Conservation (phyloP, 257 asterid species). For the Scutellaria minor region DNA sequence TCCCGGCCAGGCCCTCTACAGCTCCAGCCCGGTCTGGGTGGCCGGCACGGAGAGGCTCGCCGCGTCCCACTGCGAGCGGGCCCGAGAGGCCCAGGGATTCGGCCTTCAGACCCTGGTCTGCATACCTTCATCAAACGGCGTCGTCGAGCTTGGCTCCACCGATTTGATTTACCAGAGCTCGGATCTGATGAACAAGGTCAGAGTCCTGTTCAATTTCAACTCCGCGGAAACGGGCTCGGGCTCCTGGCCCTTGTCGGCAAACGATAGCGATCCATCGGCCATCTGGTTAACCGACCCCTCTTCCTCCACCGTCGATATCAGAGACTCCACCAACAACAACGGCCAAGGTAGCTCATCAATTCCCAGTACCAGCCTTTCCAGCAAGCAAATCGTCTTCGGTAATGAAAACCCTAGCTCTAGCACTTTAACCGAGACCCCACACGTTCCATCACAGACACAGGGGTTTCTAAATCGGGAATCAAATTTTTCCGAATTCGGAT, state of each 20-base stretch:
- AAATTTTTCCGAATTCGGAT: slow-evolving; percentile 58
- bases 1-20: slow-evolving; percentile 82
- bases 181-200: slow-evolving; percentile 80
- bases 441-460: slow-evolving; percentile 39
- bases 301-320: slow-evolving; percentile 43
- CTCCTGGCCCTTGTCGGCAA: slow-evolving; percentile 49
- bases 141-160: slow-evolving; percentile 88
- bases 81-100: slow-evolving; percentile 66
- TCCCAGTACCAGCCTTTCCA: slow-evolving; percentile 31
- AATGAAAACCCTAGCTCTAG: slow-evolving; percentile 55
- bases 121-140: slow-evolving; percentile 75
- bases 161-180: slow-evolving; percentile 68
- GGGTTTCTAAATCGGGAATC: slow-evolving; percentile 50
- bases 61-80: slow-evolving; percentile 66
- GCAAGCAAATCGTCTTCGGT: slow-evolving; percentile 44
- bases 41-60: slow-evolving; percentile 60
- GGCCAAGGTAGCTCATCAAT: slow-evolving; percentile 29
- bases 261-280: slow-evolving; percentile 64
- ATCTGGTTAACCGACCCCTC: slow-evolving; percentile 72
- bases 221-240: slow-evolving; percentile 53
- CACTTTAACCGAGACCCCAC: slow-evolving; percentile 49
- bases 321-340: slow-evolving; percentile 30
- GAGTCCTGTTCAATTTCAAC: slow-evolving; percentile 64
- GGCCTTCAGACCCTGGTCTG: slow-evolving; percentile 83
- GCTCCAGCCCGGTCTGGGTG: slow-evolving; percentile 73